Conservation (phyloP, 2,329 filamentous ascomycete species). For the Hyphodiscus sp. region DNA sequence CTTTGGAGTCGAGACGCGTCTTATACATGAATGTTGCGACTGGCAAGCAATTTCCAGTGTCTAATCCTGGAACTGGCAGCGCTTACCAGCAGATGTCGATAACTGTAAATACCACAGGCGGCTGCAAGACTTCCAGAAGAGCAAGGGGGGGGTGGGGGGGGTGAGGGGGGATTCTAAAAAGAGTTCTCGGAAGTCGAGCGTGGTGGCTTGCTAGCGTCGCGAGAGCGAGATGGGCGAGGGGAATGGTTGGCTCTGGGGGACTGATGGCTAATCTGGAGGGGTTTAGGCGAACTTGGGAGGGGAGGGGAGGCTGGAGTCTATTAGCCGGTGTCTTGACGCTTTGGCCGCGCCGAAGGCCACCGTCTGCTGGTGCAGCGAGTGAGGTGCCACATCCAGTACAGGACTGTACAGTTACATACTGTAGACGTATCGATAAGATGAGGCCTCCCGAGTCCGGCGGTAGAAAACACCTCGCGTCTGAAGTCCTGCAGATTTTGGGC, state of each 20-base stretch:
- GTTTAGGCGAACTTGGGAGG: no score
- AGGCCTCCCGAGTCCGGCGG: no score
- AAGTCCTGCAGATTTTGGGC: background rate
- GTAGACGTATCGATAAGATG: no score
- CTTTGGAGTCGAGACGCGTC: background rate
- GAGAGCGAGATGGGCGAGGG: no score
- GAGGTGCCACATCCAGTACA: no score
- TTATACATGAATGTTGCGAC: background rate
- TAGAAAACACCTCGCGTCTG: constrained; percentile 3
- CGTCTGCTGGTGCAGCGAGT: background rate
- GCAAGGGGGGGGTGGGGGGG: no score
- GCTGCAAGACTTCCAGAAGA: background rate
- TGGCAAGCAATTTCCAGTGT: background rate
- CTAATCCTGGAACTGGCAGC: background rate
- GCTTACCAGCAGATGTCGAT: background rate
- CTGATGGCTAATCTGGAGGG: background rate
- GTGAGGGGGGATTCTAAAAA: background rate
- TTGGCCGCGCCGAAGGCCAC: background rate
- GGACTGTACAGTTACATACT: no score
- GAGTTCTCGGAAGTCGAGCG: no score
- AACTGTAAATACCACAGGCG: background rate
- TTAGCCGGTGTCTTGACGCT: background rate
- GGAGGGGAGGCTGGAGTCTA: background rate
- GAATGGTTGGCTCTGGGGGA: background rate
- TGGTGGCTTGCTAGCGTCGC: background rate